phyloP scores from a whole-genome alignment of 129 eudicot species.

The Calendula officinalis region DNA sequence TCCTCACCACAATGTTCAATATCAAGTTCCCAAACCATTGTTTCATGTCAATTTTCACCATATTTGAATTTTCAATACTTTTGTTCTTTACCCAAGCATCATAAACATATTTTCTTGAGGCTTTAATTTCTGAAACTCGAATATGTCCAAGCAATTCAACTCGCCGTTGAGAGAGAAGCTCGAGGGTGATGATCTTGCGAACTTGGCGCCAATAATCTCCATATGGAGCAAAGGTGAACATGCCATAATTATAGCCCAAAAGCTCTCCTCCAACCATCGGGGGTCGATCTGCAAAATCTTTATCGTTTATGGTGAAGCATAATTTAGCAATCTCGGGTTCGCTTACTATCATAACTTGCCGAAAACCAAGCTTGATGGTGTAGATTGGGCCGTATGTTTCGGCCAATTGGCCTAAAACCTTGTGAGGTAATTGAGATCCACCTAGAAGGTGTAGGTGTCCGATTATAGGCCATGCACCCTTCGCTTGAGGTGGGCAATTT shows the following conservation, averaged over 20 bases:
- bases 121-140: constrained; percentile 24
- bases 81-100: constrained; percentile 8
- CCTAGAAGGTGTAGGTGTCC: constrained; percentile 37
- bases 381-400: constrained; percentile 38
- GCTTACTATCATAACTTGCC: constrained; percentile 32
- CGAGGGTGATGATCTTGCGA: constrained; percentile 26
- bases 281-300: constrained; percentile 21
- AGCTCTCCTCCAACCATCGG: neutral
- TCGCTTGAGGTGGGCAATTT: constrained; percentile 23
- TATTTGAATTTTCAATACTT: neutral
- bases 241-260: constrained; percentile 34
- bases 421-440: constrained; percentile 14
- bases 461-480: constrained; percentile 40
- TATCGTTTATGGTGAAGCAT: constrained; percentile 29
- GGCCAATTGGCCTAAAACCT: constrained; percentile 29
- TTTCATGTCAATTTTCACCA: constrained; percentile 28
- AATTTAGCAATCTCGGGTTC: constrained; percentile 20
- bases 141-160: constrained; percentile 29
- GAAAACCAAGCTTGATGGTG: constrained; percentile 34
- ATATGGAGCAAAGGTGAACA: constrained; percentile 27
- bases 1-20: constrained; percentile 9
- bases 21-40: constrained; percentile 29
- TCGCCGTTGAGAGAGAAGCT: constrained; percentile 35
- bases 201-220: constrained; percentile 36
- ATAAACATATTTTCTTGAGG: constrained; percentile 15